Base-by-base conservation (phyloP, 2,329 filamentous ascomycete genomes). In the Arthrobotrys pseudoclavata region DNA sequence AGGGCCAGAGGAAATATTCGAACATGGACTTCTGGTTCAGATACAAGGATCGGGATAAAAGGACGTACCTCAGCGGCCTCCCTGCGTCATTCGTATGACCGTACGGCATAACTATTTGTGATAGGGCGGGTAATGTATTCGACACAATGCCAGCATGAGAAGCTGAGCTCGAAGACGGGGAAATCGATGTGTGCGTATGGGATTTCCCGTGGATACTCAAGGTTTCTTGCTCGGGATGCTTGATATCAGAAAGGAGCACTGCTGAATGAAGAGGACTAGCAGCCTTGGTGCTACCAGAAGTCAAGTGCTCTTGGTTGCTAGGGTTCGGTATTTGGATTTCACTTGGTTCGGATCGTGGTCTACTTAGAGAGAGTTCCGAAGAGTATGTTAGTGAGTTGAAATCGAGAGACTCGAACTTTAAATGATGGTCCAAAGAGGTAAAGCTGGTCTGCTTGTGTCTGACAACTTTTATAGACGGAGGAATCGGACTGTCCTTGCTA, bases 81-180 rank as follows among this genome's bases (percentile, higher is more conserved):
- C 72, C 72, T 66, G 66, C 66, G 72, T 76, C 72, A 76, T 70
- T 70, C 48, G 72, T 76, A 42, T 66, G 34, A 70, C 57, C 50
- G 60, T 60, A 76, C 10, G 72, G 72, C 72, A 76, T 76, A 9
- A 70, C 67, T 69, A 76, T 76, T 70, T 60, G 72, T 69, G 72
- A 76, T 42, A 76, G 63, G 63, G 72, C 72, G 72, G 72, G 72
- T 76, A 76, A 76, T 69, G 72, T 76, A 70, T 70, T 76, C 31
- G 66, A 66, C 15, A 55, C 50, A 61, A 18, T 37, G 9, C 67
- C 61, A 61, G 72, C 60, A 66, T 76, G 63, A 26, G 72, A 69
- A 37, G 72, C 50, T 48, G 66, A 70, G 26, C 57, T 76, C 4
- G 72, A 76, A 15, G 72, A 70, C 48, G 66, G 66, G 52, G 72